Evolutionary conservation across 441 rosid species (phyloP).

Genomic region (Daphne laureola): DNA sequence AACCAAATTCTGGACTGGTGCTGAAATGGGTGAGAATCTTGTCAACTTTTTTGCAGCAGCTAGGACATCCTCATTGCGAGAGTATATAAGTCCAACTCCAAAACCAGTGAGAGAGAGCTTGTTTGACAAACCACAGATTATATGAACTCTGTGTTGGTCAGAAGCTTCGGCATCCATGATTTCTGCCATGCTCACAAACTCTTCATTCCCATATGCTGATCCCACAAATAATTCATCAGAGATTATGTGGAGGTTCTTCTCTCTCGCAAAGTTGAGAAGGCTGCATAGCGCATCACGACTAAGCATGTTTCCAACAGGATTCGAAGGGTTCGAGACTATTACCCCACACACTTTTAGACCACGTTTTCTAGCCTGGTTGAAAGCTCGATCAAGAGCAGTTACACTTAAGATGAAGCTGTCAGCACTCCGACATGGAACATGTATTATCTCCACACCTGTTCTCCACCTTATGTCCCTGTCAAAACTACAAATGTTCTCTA

Average conservation of each 20-base stretch:
- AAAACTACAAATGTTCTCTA: conserved; percentile 38
- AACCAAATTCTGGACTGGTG: conserved; percentile 52
- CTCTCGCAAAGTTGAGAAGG: conserved; percentile 76
- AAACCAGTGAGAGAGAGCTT: conserved; percentile 73
- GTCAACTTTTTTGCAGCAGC: conserved; percentile 53
- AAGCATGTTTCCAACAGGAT: conserved; percentile 62
- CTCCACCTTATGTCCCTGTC: conserved; percentile 85
- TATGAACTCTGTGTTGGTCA: conserved; percentile 62
- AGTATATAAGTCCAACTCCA: conserved; percentile 53
- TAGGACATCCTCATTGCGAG: conserved; percentile 46
- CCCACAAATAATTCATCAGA: conserved; percentile 69
- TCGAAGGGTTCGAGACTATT: conserved; percentile 69
- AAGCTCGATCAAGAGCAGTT: conserved; percentile 74
- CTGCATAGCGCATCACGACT: conserved; percentile 49
- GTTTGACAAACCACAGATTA: conserved; percentile 57
- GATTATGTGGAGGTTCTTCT: conserved; percentile 75
- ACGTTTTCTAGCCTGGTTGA: conserved; percentile 81
- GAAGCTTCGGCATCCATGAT: conserved; percentile 50
- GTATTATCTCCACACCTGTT: conserved; percentile 80
- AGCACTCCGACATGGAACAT: conserved; percentile 76
- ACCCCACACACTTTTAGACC: conserved; percentile 71
- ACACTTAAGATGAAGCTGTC: conserved; percentile 58
- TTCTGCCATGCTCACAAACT: conserved; percentile 74
- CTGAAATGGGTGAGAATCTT: conserved; percentile 62
- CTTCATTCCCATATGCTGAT: conserved; percentile 44